Evolutionary conservation across 2,329 filamentous ascomycete genomes (phyloP), one percentile per base, ranked within the genome.

Genomic region (Epichloe elymi): DNA sequence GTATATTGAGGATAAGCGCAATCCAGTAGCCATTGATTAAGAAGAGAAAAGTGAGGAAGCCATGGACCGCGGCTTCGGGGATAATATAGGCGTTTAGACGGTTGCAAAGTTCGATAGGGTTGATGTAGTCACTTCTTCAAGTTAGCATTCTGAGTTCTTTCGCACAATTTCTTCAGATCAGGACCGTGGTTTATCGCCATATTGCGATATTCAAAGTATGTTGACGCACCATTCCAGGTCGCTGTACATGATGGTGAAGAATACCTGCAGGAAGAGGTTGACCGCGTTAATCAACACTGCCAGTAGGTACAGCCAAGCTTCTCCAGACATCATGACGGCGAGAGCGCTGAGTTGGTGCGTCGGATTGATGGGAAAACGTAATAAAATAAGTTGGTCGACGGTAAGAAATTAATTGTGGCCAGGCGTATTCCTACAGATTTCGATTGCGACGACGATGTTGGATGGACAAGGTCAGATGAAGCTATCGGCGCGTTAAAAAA

Each of bases 241-340:
- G 72, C 88, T 95, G 75, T 97, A 98, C 94, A 98, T 98, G 67
- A 98, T 98, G 53, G 93, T 98, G 76, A 98, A 98, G 80, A 98
- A 98, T 63, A 98, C 93, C 76, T 98, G 94, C 53, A 98, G 80
- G 73, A 98, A 98, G 66, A 98, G 81, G 78, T 98, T 98, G 82
- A 98, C 90, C 75, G 93, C 93, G 76, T 98, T 98, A 78, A 98
- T 94, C 69, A 98, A 80, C 71, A 98, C 94, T 73, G 91, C 85
- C 72, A 98, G 79, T 64, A 98, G 83, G 76, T 94, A 98, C 69
- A 98, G 78, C 93, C 93, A 96, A 70, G 90, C 90, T 80, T 96
- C 90, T 71, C 90, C 90, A 65, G 90, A 95, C 90, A 96, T 96
- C 59, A 68, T 70, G 57, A 52, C 55, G 56, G 38, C 49, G 23